Percentiles rank a stretch among this genome's conserved stretches.
phyloP scores from a whole-genome alignment of 179 eudicot species.

The Spinacia oleracea region DNA sequence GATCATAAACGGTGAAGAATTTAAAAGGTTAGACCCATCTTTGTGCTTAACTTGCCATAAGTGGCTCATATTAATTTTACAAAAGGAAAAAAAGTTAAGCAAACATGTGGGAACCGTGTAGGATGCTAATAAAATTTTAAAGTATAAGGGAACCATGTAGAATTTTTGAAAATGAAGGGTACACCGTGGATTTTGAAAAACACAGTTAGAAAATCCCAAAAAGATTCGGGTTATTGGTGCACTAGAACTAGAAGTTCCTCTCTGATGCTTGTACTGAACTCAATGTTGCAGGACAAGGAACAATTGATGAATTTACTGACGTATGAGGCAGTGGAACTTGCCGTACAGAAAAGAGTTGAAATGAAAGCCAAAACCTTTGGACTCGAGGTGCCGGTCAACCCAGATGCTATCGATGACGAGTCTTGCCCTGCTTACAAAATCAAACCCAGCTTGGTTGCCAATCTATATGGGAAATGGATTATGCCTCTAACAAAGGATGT shows the following conservation, averaged over 20 bases:
- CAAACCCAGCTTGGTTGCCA: constrained; percentile 70
- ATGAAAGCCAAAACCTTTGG: constrained; percentile 72
- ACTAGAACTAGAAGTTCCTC: background rate
- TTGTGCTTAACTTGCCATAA: too few species aligned
- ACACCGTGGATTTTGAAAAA: too few species aligned
- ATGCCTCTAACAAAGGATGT: constrained; percentile 92
- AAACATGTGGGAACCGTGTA: too few species aligned
- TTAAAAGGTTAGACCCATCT: too few species aligned
- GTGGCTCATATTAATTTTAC: too few species aligned
- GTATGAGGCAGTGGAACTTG: constrained; percentile 64
- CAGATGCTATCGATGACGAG: constrained; percentile 29
- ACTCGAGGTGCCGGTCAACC: constrained; percentile 51
- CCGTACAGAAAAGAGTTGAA: constrained; percentile 64
- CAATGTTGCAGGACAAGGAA: constrained; percentile 49
- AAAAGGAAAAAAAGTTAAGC: too few species aligned
- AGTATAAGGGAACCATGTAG: too few species aligned
- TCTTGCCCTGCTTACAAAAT: constrained; percentile 62
- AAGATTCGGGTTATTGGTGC: background rate
- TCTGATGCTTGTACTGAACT: background rate
- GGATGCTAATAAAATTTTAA: too few species aligned
- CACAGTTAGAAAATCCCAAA: too few species aligned
- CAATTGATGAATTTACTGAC: constrained; percentile 70
- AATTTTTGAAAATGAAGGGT: too few species aligned
- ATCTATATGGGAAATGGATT: constrained; percentile 81
- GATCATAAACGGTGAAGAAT: too few species aligned